Percentiles rank a stretch among this genome's conserved stretches.
These are phyloP conservation scores for Amanita molliuscula DNA, from an alignment of 768 basidiomycete genomes.

Conservation along the genomic window DNA sequence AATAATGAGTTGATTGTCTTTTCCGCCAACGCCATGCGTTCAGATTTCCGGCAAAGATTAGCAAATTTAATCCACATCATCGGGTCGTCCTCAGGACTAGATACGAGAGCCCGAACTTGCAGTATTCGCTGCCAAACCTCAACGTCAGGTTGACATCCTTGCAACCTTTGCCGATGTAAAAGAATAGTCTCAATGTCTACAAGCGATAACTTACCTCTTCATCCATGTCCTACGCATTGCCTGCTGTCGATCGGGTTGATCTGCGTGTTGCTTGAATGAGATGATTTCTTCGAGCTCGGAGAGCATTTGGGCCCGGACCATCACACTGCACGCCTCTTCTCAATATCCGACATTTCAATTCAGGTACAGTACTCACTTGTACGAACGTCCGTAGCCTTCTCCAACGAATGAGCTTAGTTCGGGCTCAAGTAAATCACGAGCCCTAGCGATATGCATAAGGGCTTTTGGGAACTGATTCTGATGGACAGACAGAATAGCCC, in stretches of 20 bases:
- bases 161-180: slow-evolving; percentile 40
- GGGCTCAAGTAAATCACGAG: slow-evolving; percentile 84
- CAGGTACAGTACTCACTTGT: slow-evolving; percentile 53
- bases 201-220: slow-evolving; percentile 55
- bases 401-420: slow-evolving; percentile 88
- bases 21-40: slow-evolving; percentile 89
- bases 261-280: slow-evolving; percentile 85
- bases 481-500: slow-evolving; percentile 91
- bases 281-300: slow-evolving; percentile 98
- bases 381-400: slow-evolving; percentile 95
- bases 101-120: slow-evolving; percentile 89
- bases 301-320: slow-evolving; percentile 97
- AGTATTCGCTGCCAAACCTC: slow-evolving; percentile 98
- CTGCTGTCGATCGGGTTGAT: slow-evolving; percentile 87
- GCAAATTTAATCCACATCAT: slow-evolving; percentile 99
- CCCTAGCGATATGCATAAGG: slow-evolving; percentile 79
- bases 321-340: slow-evolving; percentile 42
- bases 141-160: slow-evolving; percentile 96
- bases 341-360: background rate
- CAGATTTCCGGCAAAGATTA: slow-evolving; percentile 91
- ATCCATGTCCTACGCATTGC: slow-evolving; percentile 96
- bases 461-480: slow-evolving; percentile 95
- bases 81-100: slow-evolving; percentile 89
- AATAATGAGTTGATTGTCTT: slow-evolving; percentile 93
- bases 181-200: background rate